phyloP scores from a whole-genome alignment of 192 early-diverging fungal genomes.

The Entomortierella beljakovae region DNA sequence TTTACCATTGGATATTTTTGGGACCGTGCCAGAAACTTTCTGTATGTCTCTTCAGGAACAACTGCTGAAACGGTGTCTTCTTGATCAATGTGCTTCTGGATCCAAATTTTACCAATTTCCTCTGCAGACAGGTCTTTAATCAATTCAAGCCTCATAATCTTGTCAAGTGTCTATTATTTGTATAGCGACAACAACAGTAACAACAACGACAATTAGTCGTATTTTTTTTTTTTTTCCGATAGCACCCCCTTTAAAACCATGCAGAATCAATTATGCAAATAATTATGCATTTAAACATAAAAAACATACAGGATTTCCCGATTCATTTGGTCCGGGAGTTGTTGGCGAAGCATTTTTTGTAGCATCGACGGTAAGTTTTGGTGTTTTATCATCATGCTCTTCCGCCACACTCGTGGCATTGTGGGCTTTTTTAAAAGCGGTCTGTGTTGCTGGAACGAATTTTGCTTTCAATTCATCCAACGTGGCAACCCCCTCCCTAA shows the following conservation, averaged over 20 bases:
- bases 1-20: conserved; percentile 68
- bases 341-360: neutral
- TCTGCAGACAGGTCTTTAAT: conserved; percentile 55
- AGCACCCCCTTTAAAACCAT: neutral
- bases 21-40: conserved; percentile 61
- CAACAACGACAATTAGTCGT: neutral
- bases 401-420: neutral
- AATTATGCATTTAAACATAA: neutral
- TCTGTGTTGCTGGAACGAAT: conserved; percentile 16
- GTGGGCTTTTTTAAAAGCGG: conserved; percentile 23
- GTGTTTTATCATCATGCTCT: neutral
- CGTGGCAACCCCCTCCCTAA: conserved; percentile 61
- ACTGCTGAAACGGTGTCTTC: conserved; percentile 69
- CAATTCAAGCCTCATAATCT: conserved; percentile 66
- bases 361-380: neutral
- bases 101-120: conserved; percentile 76
- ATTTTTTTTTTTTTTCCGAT: neutral
- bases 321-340: neutral
- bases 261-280: neutral
- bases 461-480: conserved; percentile 60
- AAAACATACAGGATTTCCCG: conserved; percentile 13
- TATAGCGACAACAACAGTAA: neutral
- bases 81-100: conserved; percentile 72
- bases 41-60: conserved; percentile 72
- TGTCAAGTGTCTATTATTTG: conserved; percentile 57